Evolutionary conservation across 169 alveolate species (phyloP), one percentile per base, ranked within the genome.

Genomic region (Babesia bovis): DNA sequence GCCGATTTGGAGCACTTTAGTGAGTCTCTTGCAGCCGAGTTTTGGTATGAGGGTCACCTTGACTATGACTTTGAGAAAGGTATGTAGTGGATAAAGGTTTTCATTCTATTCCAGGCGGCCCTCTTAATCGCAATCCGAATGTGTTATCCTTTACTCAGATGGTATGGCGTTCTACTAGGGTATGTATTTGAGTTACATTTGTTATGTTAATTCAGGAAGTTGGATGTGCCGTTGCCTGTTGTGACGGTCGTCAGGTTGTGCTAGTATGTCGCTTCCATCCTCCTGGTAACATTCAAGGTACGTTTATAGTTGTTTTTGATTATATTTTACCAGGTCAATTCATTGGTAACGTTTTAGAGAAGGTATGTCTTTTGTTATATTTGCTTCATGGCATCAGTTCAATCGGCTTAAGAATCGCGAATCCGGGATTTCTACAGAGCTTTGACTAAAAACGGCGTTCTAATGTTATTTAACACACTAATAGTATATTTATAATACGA

Each of bases 211-310:
- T 26, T 40, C 61, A 81, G 88, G 53, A 53, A 17, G 66, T 81
- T n/a, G 88, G 88, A 4, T 81, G 88, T 44, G 77, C 69, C 10
- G 78, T 71, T 0, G 61, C 84, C 15, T 70, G 85, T 49, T 81
- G 88, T 56, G 66, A 60, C 63, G 41, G 44, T 10, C 45, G 59
- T 28, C 56, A 52, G 28, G 9, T 81, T 2, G 66, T 69, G 42
- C 60, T 78, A 33, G 81, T 81, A 3, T 81, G 88, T 50, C 55
- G 84, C 15, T 81, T 60, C 71, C 45, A 59, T 36, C 88, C 88
- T 21, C 49, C 65, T 13, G 88, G 88, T n/a, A 81, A 81, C 52
- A 63, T 70, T 19, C 88, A 75, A 49, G 88, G 88, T 78, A 59
- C 17, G 51, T 28, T 32, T 4, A 23, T 19, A 15, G 26, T 17